Percentiles rank a stretch among this genome's conserved stretches.
These are phyloP conservation scores for Avena insularis DNA, from an alignment of 176 grass and related monocot species.

Conservation along the genomic window DNA sequence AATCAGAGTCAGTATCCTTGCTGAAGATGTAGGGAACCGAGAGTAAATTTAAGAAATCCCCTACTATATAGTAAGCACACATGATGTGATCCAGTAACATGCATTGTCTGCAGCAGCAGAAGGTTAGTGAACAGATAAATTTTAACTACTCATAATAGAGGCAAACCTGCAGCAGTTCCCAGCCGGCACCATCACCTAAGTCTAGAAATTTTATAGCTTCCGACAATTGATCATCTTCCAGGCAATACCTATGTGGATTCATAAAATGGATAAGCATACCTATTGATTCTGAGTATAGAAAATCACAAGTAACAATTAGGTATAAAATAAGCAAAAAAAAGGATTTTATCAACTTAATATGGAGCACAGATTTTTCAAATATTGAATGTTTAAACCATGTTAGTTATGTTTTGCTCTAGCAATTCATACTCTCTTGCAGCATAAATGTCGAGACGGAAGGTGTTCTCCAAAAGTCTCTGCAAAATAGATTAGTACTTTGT, in stretches of 20 bases:
- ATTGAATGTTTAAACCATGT: background rate
- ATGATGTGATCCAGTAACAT: background rate
- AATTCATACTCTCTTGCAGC: slow-evolving; percentile 87
- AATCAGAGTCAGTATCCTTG: slow-evolving; percentile 12
- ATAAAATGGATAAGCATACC: slow-evolving; percentile 18
- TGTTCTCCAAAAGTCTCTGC: slow-evolving; percentile 90
- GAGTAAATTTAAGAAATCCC: background rate
- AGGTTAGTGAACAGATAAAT: slow-evolving; percentile 4
- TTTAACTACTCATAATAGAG: background rate
- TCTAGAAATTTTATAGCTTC: slow-evolving; percentile 92
- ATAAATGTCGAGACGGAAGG: slow-evolving; percentile 78
- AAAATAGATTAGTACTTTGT: slow-evolving; percentile 20
- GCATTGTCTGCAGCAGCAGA: background rate
- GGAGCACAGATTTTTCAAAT: background rate
- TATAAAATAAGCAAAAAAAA: background rate
- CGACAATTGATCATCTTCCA: slow-evolving; percentile 70
- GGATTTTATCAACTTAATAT: background rate
- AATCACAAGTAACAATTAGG: background rate
- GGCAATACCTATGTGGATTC: slow-evolving; percentile 66
- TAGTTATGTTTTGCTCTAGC: slow-evolving; percentile 10
- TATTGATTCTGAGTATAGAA: slow-evolving; percentile 29
- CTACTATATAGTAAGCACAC: background rate
- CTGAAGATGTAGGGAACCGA: background rate
- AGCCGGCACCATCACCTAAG: slow-evolving; percentile 77
- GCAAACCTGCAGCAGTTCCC: slow-evolving; percentile 90